phyloP scores from a whole-genome alignment of 2,329 filamentous ascomycete genomes.

The Xylaria digitata region DNA sequence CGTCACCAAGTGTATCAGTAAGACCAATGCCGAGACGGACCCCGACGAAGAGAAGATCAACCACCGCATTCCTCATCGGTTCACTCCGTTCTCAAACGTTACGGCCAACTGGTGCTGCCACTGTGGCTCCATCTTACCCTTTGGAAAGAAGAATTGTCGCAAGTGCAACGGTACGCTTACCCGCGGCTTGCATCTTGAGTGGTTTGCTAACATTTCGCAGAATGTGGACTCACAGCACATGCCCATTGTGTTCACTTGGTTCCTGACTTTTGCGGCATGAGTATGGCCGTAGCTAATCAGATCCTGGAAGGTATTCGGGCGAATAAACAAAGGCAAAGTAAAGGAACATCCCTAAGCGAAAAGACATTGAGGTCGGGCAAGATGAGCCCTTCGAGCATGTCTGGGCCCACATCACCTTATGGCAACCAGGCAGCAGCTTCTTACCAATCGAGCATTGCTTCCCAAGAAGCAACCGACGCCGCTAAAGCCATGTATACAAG shows the following conservation, averaged over 20 bases:
- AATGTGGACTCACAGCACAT: constrained; percentile 93
- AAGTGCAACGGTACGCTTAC: constrained; percentile 80
- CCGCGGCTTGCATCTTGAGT: constrained; percentile 3
- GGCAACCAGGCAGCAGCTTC: constrained; percentile 42
- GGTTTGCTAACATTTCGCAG: constrained; percentile 58
- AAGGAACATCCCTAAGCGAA: constrained; percentile 69
- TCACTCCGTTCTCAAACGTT: constrained; percentile 96
- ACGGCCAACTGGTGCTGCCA: constrained; percentile 99
- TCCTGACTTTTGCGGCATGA: constrained; percentile 99
- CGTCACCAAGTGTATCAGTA: constrained; percentile 99
- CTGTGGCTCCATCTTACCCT: constrained; percentile 93
- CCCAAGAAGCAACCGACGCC: constrained; percentile 69
- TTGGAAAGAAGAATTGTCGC: constrained; percentile 94
- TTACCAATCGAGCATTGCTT: constrained; percentile 52
- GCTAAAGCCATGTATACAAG: constrained; percentile 71
- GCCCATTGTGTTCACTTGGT: constrained; percentile 93
- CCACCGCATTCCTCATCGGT: constrained; percentile 97
- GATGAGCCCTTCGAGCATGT: constrained; percentile 56
- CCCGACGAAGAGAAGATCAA: constrained; percentile 99
- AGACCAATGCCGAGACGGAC: constrained; percentile 97
- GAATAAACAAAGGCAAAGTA: constrained; percentile 76
- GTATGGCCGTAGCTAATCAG: constrained; percentile 95
- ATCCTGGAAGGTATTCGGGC: constrained; percentile 88
- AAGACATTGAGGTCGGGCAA: constrained; percentile 71
- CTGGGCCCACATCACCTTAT: constrained; percentile 48